These are phyloP conservation scores for Pseudogymnoascus sp. DNA, from an alignment of 2,329 filamentous ascomycete genomes.

Conservation along the genomic window DNA sequence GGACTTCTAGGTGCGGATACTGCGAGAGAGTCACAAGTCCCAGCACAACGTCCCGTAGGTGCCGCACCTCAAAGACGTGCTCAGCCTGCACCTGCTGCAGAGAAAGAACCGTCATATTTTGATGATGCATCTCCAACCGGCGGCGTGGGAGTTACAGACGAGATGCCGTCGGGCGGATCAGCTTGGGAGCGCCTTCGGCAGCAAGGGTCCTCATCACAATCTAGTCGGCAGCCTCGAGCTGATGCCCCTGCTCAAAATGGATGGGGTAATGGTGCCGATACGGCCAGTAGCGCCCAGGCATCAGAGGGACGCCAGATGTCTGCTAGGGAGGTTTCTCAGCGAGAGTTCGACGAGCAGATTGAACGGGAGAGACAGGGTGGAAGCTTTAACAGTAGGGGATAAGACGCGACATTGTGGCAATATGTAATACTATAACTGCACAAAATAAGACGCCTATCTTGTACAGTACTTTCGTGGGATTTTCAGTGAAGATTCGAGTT, in stretches of 20 bases:
- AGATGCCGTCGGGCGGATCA: slow-evolving; percentile 18
- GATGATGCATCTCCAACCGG: slow-evolving; percentile 26
- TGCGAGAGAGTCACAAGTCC: background rate
- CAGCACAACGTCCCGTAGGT: background rate
- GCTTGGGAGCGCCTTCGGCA: slow-evolving; percentile 28
- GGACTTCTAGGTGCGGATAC: background rate
- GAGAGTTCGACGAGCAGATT: slow-evolving; percentile 28
- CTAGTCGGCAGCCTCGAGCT: background rate
- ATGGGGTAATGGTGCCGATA: background rate
- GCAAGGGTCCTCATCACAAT: background rate
- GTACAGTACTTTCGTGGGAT: background rate
- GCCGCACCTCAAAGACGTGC: background rate
- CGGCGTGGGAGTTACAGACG: slow-evolving; percentile 17
- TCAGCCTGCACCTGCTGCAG: background rate
- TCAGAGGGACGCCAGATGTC: background rate
- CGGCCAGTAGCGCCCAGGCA: background rate
- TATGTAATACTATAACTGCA: background rate
- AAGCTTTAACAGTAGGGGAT: slow-evolving; percentile 20
- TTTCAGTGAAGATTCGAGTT: background rate
- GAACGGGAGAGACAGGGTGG: slow-evolving; percentile 27
- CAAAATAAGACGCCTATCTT: background rate
- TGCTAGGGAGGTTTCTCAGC: slow-evolving; percentile 19
- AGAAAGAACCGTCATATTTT: slow-evolving; percentile 13
- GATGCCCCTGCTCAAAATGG: background rate
- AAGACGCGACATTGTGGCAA: slow-evolving; percentile 13